Evolutionary conservation across 2,329 filamentous ascomycete species (phyloP).

Genomic region (Cryphonectria carpinicola): DNA sequence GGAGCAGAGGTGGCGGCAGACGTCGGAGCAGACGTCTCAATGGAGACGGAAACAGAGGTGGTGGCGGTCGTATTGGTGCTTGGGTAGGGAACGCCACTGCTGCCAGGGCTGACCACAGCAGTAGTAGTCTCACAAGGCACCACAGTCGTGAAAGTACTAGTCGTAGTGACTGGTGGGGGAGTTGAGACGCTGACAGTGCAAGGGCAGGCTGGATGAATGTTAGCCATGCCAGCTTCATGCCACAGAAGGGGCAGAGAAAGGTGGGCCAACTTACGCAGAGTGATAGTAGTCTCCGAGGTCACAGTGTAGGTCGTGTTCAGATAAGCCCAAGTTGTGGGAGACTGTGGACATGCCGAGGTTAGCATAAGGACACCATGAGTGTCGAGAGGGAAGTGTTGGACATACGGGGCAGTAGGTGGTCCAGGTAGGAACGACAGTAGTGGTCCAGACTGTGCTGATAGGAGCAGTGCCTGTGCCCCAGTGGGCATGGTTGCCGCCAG

Average conservation of each 20-base stretch:
- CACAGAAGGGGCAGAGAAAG: background rate
- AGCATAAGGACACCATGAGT: background rate
- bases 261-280: conserved; percentile 44
- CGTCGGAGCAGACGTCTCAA: conserved; percentile 9
- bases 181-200: conserved; percentile 46
- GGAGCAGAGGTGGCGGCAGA: conserved; percentile 21
- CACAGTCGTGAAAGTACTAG: conserved; percentile 31
- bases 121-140: conserved; percentile 28
- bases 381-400: conserved; percentile 18
- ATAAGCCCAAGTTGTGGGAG: conserved; percentile 44
- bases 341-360: conserved; percentile 32
- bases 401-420: conserved; percentile 50
- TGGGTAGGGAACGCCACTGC: conserved; percentile 19
- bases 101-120: conserved; percentile 22
- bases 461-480: conserved; percentile 29
- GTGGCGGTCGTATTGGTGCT: conserved; percentile 20
- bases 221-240: conserved; percentile 29
- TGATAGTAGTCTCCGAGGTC: conserved; percentile 46
- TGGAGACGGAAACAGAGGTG: conserved; percentile 20
- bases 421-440: conserved; percentile 43
- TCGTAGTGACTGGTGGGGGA: conserved; percentile 38
- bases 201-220: conserved; percentile 48
- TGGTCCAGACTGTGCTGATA: conserved; percentile 39
- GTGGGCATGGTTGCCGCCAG: conserved; percentile 26
- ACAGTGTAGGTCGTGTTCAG: conserved; percentile 50